phyloP scores from a whole-genome alignment of 2,329 filamentous ascomycete genomes.

The Verticillium zaregamsianum region DNA sequence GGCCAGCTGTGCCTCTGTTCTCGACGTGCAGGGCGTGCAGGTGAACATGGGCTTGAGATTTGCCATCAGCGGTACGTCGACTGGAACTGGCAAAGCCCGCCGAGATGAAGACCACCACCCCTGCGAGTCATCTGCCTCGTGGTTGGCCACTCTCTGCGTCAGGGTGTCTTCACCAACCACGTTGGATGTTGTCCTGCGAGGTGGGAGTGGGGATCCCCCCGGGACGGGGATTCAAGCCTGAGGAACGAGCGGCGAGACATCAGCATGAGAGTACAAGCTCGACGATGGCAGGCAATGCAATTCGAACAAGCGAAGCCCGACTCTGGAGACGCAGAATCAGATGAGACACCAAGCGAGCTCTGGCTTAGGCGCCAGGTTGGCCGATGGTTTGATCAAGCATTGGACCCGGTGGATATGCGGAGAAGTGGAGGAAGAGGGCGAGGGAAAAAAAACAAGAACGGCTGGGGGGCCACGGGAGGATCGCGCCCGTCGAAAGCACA shows the following conservation, averaged over 20 bases:
- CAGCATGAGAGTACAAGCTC: not conserved
- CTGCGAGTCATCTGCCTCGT: not conserved
- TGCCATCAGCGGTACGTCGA: not conserved
- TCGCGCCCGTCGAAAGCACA: not conserved
- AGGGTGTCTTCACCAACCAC: not conserved
- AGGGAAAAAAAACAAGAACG: not conserved
- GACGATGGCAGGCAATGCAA: not conserved
- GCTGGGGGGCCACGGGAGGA: not conserved
- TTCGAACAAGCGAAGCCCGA: not conserved
- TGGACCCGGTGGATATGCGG: not conserved
- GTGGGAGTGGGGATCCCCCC: not conserved
- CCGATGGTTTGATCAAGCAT: not conserved
- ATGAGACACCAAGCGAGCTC: not conserved
- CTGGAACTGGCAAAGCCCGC: not conserved
- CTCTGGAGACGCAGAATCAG: not conserved
- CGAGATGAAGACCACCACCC: not conserved
- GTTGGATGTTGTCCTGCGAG: not conserved
- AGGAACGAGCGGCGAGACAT: not conserved
- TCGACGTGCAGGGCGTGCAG: not conserved
- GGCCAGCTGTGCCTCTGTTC: not conserved
- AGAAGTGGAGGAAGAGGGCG: not conserved
- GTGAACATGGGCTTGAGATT: not conserved
- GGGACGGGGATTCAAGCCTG: not conserved
- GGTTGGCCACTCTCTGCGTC: not conserved
- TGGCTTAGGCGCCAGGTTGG: not conserved